Evolutionary conservation across 1,139 yeast genomes (phyloP), one percentile per base, ranked within the genome.

Genomic region (Candida sanyaensis): DNA sequence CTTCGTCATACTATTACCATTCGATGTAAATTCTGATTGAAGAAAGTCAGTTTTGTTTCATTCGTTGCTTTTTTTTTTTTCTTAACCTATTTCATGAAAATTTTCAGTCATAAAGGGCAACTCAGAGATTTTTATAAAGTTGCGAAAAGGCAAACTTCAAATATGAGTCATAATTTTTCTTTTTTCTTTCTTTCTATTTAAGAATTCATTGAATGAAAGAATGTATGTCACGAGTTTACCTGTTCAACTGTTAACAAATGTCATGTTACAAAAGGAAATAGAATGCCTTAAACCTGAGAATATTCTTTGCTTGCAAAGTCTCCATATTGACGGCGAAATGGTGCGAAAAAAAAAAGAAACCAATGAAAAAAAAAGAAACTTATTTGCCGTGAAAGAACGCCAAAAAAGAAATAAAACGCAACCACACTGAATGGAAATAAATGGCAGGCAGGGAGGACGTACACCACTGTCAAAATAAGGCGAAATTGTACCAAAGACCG

Each of bases 141-240:
- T 34, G 32, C 39, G 39, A 44, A 44, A 44, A 44, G 46, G 46
- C 46, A 38, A 33, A 33, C 29, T 39, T 30, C 12, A 23, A 39
- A n/a, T 30, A 44, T 44, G 46, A 44, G 46, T 44, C 46, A 44
- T 40, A 44, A 21, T 6, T 17, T 32, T 41, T 28, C 12, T 30
- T 9, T n/a, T n/a, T n/a, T n/a, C n/a, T n/a, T n/a, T n/a, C n/a
- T 37, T 12, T 21, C 40, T 21, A 6, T 10, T 37, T 26, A 10
- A 24, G 21, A 37, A 12, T 11, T 4, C 11, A 6, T 34, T 34
- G 21, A 17, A 17, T 17, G 3, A 17, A 17, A 17, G 21, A 17
- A 17, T 17, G n/a, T n/a, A 17, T 23, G n/a, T 9, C n/a, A 17
- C 13, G 37, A 8, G 21, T 17, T 21, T 17, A 34, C 27, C 37